Evolutionary conservation across 768 basidiomycete species (phyloP).

Genomic region (Suillus ampliporus): DNA sequence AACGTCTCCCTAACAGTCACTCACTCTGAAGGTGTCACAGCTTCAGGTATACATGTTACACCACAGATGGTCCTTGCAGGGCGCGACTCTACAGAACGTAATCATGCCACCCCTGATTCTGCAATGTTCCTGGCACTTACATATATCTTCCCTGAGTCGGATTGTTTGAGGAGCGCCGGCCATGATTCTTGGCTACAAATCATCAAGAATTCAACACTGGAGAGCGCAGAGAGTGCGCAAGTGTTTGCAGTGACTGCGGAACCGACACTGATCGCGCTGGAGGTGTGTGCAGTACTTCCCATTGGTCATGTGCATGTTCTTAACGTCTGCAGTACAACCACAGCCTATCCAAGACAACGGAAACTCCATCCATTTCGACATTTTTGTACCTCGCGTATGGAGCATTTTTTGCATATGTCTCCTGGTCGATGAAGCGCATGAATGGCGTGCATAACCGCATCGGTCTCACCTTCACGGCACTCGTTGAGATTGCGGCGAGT

Average conservation of each 20-base stretch:
- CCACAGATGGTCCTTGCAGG: constrained; percentile 82
- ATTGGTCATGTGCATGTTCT: constrained; percentile 11
- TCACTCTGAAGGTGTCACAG: constrained; percentile 53
- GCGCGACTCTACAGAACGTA: constrained; percentile 59
- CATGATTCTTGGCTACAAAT: constrained; percentile 69
- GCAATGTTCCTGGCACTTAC: constrained; percentile 79
- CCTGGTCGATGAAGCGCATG: constrained; percentile 76
- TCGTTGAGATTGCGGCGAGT: constrained; percentile 90
- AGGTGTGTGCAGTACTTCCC: constrained; percentile 41
- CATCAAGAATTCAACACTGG: constrained; percentile 49
- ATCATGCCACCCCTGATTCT: constrained; percentile 57
- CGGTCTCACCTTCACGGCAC: constrained; percentile 91
- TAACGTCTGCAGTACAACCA: constrained; percentile 55
- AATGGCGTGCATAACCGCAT: constrained; percentile 87
- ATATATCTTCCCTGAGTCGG: constrained; percentile 80
- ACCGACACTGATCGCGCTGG: constrained; percentile 50
- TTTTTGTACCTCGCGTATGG: constrained; percentile 80
- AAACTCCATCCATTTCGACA: constrained; percentile 66
- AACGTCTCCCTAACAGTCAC: constrained; percentile 67
- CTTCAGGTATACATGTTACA: constrained; percentile 69
- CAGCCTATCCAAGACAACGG: constrained; percentile 48
- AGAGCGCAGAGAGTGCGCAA: constrained; percentile 36
- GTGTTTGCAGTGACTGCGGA: constrained; percentile 47
- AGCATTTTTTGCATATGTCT: constrained; percentile 76
- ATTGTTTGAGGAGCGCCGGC: constrained; percentile 66